These are phyloP conservation scores for Bisporella sp. DNA, from an alignment of 2,329 filamentous ascomycete species.

Conservation along the genomic window DNA sequence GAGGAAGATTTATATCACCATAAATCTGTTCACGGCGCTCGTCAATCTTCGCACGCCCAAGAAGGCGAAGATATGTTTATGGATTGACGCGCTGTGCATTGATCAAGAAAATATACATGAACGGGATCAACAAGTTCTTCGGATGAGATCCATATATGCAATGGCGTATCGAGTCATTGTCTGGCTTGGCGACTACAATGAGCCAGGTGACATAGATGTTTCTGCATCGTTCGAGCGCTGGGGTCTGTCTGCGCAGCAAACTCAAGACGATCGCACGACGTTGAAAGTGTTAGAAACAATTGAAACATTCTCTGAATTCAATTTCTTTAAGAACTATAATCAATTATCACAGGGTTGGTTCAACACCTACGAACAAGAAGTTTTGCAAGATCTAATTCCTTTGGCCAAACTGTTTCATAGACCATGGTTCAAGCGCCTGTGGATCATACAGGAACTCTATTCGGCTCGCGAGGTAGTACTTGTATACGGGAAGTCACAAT, in stretches of 20 bases:
- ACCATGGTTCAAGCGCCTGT: slow-evolving; percentile 8
- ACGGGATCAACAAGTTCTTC: slow-evolving; percentile 1
- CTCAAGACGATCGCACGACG: no score
- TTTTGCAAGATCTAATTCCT: not conserved
- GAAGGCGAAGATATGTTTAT: not conserved
- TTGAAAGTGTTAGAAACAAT: not conserved
- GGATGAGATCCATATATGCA: slow-evolving; percentile 1
- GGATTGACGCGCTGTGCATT: not conserved
- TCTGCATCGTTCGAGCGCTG: not conserved
- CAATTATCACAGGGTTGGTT: not conserved
- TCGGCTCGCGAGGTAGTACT: not conserved
- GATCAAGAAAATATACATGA: slow-evolving; percentile 1
- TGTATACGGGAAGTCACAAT: not conserved
- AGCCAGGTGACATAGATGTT: not conserved
- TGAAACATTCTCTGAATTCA: not conserved
- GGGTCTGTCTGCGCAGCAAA: not conserved
- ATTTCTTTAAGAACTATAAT: not conserved
- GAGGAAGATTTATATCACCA: not conserved
- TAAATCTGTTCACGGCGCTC: not conserved
- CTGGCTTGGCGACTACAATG: slow-evolving; percentile 2
- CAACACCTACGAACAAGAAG: not conserved
- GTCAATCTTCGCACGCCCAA: not conserved
- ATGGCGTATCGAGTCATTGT: not conserved
- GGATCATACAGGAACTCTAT: slow-evolving; percentile 11
- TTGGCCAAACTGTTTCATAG: not conserved